Conservation (phyloP, 345 rosid species). For the Salix brachista region DNA sequence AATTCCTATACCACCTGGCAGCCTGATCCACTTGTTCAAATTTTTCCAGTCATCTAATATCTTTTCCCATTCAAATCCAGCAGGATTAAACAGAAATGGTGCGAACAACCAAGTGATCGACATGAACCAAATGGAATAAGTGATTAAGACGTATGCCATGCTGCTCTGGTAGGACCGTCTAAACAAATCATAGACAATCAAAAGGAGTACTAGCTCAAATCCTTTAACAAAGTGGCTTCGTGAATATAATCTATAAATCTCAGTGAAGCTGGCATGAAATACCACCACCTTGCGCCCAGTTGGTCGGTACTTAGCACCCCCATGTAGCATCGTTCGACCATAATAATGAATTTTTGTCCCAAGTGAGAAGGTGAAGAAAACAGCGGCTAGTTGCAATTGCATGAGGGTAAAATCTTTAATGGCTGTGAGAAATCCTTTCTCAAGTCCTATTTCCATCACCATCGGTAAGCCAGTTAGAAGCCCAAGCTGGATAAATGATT, state of each 20-base stretch:
- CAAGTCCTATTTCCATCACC: conserved; percentile 98
- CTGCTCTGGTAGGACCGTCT: conserved; percentile 76
- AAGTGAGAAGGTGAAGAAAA: conserved; percentile 95
- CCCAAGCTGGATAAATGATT: conserved; percentile 94
- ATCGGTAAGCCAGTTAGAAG: conserved; percentile 94
- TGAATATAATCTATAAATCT: conserved; percentile 84
- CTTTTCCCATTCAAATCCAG: conserved; percentile 84
- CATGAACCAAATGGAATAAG: conserved; percentile 95
- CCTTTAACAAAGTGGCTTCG: conserved; percentile 95
- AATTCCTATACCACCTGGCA: conserved; percentile 93
- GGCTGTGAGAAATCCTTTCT: conserved; percentile 87
- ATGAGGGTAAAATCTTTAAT: conserved; percentile 89
- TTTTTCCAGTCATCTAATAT: conserved; percentile 96
- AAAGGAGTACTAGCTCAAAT: conserved; percentile 70
- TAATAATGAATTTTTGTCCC: conserved; percentile 88
- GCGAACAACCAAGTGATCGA: conserved; percentile 90
- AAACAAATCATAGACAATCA: conserved; percentile 81
- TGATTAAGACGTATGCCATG: conserved; percentile 77
- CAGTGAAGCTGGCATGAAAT: conserved; percentile 85
- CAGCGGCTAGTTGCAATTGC: conserved; percentile 93
- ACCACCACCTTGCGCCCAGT: conserved; percentile 95
- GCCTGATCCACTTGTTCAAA: conserved; percentile 97
- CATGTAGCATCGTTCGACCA: conserved; percentile 83
- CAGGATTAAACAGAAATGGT: conserved; percentile 90
- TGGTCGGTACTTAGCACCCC: conserved; percentile 93